Percentiles rank a stretch among this genome's conserved stretches.
Conservation (phyloP, 345 rosid species). For the Alliaria petiolata region DNA sequence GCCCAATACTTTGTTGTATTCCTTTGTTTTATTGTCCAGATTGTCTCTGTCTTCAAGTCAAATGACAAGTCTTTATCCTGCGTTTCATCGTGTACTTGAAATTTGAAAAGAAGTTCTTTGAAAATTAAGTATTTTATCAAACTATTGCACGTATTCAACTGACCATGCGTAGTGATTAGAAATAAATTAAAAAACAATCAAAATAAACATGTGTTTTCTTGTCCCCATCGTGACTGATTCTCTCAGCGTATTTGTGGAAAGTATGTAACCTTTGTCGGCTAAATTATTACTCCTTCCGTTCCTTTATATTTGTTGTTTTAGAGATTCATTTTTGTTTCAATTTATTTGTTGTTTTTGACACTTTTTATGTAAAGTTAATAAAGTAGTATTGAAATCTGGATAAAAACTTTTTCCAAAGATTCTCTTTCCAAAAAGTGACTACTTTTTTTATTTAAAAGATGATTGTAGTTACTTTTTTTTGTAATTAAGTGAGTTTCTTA, state of each 20-base stretch:
- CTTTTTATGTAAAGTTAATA: too few relatives aligned
- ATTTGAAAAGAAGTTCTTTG: background rate
- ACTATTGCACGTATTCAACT: background rate
- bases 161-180: background rate
- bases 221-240: slow-evolving; percentile 11
- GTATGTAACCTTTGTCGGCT: slow-evolving; percentile 12
- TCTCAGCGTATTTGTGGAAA: slow-evolving; percentile 31
- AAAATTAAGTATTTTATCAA: background rate
- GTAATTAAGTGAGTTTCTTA: too few relatives aligned
- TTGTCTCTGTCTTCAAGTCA: background rate
- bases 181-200: background rate
- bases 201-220: slow-evolving; percentile 9
- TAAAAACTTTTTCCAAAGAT: too few relatives aligned
- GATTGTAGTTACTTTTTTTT: too few relatives aligned
- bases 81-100: background rate
- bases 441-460: too few relatives aligned
- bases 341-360: too few relatives aligned
- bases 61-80: background rate
- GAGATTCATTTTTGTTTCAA: too few relatives aligned
- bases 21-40: background rate
- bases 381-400: too few relatives aligned
- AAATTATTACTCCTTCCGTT: too few relatives aligned
- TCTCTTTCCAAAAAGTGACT: too few relatives aligned
- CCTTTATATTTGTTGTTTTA: too few relatives aligned
- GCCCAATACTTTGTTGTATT: background rate